Evolutionary conservation across 2,329 filamentous ascomycete genomes (phyloP).

Genomic region (Exophiala xenobiotica): DNA sequence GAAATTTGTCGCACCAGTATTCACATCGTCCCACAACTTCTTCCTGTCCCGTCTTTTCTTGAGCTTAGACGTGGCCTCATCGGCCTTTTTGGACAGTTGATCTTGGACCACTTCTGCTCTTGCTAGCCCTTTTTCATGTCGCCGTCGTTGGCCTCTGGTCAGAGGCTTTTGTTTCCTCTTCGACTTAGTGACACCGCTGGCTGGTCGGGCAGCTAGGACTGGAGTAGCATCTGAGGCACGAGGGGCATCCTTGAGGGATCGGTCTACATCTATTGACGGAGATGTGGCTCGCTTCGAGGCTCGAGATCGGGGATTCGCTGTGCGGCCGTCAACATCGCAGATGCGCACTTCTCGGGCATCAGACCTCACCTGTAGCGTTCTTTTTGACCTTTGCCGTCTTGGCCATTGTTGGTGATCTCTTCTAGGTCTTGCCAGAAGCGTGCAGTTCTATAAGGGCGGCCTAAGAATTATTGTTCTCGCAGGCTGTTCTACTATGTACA

Average conservation of each 20-base stretch:
- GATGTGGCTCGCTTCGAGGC: constrained; percentile 58
- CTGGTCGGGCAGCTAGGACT: constrained; percentile 45
- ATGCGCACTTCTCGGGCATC: too few relatives aligned
- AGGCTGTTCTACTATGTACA: neutral
- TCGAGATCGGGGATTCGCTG: constrained; percentile 58
- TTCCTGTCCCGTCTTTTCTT: constrained; percentile 50
- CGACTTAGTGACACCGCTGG: constrained; percentile 52
- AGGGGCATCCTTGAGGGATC: constrained; percentile 47
- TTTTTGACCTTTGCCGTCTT: constrained; percentile 19
- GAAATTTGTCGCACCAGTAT: constrained; percentile 34
- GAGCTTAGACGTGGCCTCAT: constrained; percentile 51
- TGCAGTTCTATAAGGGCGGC: too few relatives aligned
- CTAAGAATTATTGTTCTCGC: too few relatives aligned
- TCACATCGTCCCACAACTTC: constrained; percentile 46
- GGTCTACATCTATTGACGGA: constrained; percentile 54
- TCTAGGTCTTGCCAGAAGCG: too few relatives aligned
- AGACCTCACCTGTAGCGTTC: constrained; percentile 18
- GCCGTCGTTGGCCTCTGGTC: constrained; percentile 53
- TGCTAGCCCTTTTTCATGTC: constrained; percentile 57
- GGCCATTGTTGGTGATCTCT: constrained; percentile 26
- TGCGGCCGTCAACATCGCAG: neutral
- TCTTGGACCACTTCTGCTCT: constrained; percentile 55
- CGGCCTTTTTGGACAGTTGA: constrained; percentile 56
- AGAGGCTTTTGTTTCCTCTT: constrained; percentile 51
- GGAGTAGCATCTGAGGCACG: constrained; percentile 38